Percentiles rank a stretch among this genome's conserved stretches.
Conservation (phyloP, 495 filamentous ascomycete species). For the Echria macrotheca region DNA sequence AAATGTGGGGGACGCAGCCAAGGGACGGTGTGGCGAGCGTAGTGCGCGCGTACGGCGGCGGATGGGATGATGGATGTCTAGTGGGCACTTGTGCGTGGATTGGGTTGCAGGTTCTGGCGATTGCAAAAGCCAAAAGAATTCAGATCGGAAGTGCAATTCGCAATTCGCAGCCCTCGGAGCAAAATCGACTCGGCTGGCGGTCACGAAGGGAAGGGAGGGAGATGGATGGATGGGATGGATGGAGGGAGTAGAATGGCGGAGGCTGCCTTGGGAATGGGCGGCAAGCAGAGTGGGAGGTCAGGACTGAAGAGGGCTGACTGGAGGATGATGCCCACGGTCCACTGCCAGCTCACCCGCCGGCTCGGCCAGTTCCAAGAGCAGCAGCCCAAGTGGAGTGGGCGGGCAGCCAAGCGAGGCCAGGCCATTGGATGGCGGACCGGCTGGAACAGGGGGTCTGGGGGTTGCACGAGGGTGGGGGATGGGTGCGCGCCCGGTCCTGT, state of each 20-base stretch:
- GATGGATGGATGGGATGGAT: too few relatives aligned
- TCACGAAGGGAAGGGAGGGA: background rate
- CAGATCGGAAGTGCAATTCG: background rate
- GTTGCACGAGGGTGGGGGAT: constrained; percentile 3
- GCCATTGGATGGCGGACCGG: constrained; percentile 19
- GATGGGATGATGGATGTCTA: background rate
- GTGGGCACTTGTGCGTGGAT: background rate
- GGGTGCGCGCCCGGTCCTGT: constrained; percentile 12
- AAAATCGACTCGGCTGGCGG: background rate
- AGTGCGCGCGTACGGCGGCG: too few relatives aligned
- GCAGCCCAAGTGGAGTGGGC: constrained; percentile 20
- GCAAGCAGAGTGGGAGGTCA: constrained; percentile 9
- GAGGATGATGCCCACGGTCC: background rate
- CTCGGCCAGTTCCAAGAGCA: constrained; percentile 23
- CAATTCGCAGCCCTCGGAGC: background rate
- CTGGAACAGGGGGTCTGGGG: constrained; percentile 25
- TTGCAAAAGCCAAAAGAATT: too few relatives aligned
- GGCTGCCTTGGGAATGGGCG: constrained; percentile 3
- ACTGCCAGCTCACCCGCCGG: constrained; percentile 30
- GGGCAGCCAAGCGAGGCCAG: constrained; percentile 17
- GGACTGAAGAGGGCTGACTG: constrained; percentile 16
- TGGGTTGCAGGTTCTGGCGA: too few relatives aligned
- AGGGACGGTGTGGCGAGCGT: constrained; percentile 14
- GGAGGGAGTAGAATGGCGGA: constrained; percentile 2
- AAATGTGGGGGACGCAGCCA: constrained; percentile 22